phyloP scores from a whole-genome alignment of 805 yeast species.

The Myxozyma vanderwaltii region DNA sequence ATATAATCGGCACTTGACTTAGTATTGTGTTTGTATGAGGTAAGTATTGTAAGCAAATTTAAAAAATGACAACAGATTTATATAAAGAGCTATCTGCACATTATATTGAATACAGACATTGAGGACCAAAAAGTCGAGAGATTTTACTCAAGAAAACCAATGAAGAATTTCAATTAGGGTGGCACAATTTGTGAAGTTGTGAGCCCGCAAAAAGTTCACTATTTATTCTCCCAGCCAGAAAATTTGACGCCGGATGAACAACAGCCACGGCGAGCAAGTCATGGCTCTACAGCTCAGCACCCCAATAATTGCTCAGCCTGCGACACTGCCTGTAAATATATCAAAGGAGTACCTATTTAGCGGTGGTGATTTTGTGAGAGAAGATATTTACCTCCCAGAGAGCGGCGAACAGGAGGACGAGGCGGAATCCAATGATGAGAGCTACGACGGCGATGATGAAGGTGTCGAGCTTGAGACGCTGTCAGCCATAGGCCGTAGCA shows the following conservation, averaged over 20 bases:
- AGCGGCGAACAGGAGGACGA: conserved; percentile 4
- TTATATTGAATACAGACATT: too few relatives aligned
- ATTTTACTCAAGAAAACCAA: too few relatives aligned
- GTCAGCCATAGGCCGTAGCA: neutral
- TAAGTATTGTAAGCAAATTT: too few relatives aligned
- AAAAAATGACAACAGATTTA: too few relatives aligned
- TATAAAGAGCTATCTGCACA: too few relatives aligned
- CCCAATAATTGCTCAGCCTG: neutral
- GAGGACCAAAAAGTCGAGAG: too few relatives aligned
- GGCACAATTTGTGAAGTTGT: neutral
- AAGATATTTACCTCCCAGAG: neutral
- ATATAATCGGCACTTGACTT: too few relatives aligned
- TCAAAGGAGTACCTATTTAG: neutral
- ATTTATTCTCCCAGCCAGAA: neutral
- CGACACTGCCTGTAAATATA: neutral
- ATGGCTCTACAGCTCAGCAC: neutral
- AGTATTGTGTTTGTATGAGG: too few relatives aligned
- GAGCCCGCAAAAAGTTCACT: neutral
- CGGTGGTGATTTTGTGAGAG: neutral
- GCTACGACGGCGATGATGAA: neutral
- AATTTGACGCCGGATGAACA: neutral
- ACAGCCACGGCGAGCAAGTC: neutral
- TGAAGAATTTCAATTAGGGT: too few relatives aligned
- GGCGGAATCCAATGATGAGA: neutral
- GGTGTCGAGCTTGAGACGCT: neutral